Base-by-base conservation (phyloP, 192 early-diverging fungal genomes). In the Coemansia sp. region DNA sequence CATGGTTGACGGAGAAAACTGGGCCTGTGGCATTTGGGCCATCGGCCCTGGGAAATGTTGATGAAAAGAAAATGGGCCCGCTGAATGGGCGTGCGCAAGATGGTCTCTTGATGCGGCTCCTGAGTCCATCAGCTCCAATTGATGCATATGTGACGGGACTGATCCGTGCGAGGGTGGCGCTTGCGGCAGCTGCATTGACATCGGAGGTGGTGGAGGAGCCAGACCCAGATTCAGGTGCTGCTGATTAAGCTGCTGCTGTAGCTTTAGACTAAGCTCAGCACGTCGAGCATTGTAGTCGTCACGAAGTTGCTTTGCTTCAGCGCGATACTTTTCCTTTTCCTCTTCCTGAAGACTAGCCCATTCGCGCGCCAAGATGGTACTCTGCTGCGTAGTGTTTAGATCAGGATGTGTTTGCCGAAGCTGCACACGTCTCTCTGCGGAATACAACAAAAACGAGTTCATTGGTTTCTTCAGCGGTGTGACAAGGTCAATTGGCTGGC, bases 391-490 rank as follows among this genome's bases (percentile, higher is more conserved):
- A 9, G 89, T 89, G 62, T 87, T 86, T 36, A 89, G 67, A 24
- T 73, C 78, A 6, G 87, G 89, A 23, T 85, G 78, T 6, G 81
- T 73, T 60, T 87, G 84, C 56, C 86, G 77, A 41, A 90, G 81
- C 71, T 89, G 85, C 5, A 85, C 86, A 36, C 89, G 82, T n/a
- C 89, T 83, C 61, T 89, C 88, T 30, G 82, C 84, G 0, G 88
- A 88, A 58, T 86, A 91, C 6, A 91, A 76, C 60, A 91, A 65
- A 59, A 91, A 91, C 1, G 89, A 88, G 64, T 89, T 91, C 83
- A 87, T 84, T 4, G 89, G 89, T 48, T 87, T 73, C 52, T 90
- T 90, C 11, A 85, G 77, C n/a, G 80, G 80, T 8, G 80, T 76
- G 11, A 83, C 80, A 18, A 77, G 77, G 66, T 83, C 80, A 36